These are phyloP conservation scores for Cutaneotrichosporon mucoides DNA, from an alignment of 1,284 basidiomycete genomes.

Conservation along the genomic window DNA sequence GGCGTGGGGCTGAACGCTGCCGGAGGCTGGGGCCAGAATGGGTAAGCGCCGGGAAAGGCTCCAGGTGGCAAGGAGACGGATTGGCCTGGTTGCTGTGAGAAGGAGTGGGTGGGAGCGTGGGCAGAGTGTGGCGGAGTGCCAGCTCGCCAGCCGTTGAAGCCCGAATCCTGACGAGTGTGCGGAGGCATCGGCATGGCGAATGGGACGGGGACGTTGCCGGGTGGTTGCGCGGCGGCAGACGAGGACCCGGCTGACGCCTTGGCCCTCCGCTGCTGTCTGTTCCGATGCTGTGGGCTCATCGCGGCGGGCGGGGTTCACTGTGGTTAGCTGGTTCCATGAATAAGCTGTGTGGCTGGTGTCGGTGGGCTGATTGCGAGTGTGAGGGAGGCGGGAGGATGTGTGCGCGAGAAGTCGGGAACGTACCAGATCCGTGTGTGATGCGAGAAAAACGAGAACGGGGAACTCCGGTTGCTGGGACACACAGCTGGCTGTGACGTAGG, in stretches of 20 bases:
- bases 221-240: not conserved
- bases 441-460: no score
- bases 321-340: not conserved
- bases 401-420: not conserved
- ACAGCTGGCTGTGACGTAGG: not conserved
- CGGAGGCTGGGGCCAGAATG: slow-evolving; percentile 9
- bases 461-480: no score
- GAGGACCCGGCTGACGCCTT: not conserved
- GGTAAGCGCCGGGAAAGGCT: slow-evolving; percentile 10
- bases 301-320: not conserved
- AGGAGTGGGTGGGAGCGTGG: not conserved
- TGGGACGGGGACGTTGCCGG: not conserved
- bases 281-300: not conserved
- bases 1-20: not conserved
- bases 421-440: not conserved
- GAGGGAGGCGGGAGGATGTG: not conserved
- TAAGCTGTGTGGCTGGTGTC: no score
- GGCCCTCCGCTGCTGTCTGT: not conserved
- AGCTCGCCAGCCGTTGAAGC: slow-evolving; percentile 2
- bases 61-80: not conserved
- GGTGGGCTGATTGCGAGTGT: not conserved
- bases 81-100: not conserved
- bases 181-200: slow-evolving; percentile 2
- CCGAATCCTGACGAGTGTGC: slow-evolving; percentile 7
- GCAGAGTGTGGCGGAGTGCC: not conserved